These are phyloP conservation scores for Hortiboletus rubellus DNA, from an alignment of 1,284 basidiomycete genomes.

Conservation along the genomic window DNA sequence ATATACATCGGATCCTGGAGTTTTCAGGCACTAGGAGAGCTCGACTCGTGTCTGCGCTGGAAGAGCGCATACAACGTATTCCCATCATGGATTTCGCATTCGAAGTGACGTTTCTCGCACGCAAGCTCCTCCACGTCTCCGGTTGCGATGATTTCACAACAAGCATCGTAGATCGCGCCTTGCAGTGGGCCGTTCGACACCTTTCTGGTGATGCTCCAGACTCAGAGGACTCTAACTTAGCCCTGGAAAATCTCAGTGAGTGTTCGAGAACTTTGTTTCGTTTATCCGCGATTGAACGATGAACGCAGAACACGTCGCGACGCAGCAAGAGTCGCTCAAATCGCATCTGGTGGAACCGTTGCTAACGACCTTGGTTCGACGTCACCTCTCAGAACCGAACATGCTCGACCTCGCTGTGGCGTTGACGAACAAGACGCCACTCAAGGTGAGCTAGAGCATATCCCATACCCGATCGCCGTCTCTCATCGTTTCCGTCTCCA, in stretches of 20 bases:
- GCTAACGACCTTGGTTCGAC: constrained; percentile 63
- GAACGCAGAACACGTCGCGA: constrained; percentile 34
- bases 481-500: neutral
- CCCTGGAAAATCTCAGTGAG: constrained; percentile 44
- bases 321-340: constrained; percentile 43
- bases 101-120: constrained; percentile 35
- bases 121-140: constrained; percentile 19
- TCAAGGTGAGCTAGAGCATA: constrained; percentile 56
- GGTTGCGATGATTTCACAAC: constrained; percentile 31
- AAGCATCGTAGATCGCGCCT: constrained; percentile 43
- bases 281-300: neutral
- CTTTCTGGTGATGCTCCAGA: constrained; percentile 37
- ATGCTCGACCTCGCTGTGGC: constrained; percentile 52
- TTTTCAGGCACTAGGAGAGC: constrained; percentile 13
- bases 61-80: constrained; percentile 15
- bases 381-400: constrained; percentile 47
- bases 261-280: constrained; percentile 2
- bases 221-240: constrained; percentile 15
- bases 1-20: constrained; percentile 22
- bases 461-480: neutral
- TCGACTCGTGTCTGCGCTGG: constrained; percentile 16
- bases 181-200: constrained; percentile 51
- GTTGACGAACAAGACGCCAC: constrained; percentile 43
- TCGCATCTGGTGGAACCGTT: constrained; percentile 73
- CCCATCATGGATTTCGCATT: constrained; percentile 21